Evolutionary conservation across 495 filamentous ascomycete species (phyloP).

Genomic region (Podospora australis): DNA sequence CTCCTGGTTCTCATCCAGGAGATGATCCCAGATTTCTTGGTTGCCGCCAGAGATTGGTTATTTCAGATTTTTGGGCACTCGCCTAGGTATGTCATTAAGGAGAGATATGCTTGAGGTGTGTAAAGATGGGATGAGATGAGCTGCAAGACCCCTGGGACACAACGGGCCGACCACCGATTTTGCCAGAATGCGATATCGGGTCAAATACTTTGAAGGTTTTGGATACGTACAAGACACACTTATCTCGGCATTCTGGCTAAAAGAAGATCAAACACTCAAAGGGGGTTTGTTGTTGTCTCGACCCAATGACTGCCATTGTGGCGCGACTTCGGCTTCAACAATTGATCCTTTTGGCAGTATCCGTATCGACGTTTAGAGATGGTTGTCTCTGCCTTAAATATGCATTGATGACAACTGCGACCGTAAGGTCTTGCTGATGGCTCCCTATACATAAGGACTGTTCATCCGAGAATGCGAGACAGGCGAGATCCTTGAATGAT

Average conservation of each 20-base stretch:
- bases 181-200: conserved; percentile 32
- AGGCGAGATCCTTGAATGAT: conserved; percentile 4
- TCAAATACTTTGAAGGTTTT: conserved; percentile 10
- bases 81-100: not conserved
- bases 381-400: not conserved
- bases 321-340: no score
- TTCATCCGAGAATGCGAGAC: conserved; percentile 26
- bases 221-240: conserved; percentile 12
- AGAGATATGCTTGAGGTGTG: not conserved
- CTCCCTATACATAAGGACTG: conserved; percentile 16
- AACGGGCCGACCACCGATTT: conserved; percentile 43
- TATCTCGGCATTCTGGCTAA: conserved; percentile 39
- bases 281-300: conserved; percentile 9
- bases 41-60: not conserved
- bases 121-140: not conserved
- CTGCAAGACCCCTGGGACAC: conserved; percentile 13
- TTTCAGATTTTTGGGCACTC: not conserved
- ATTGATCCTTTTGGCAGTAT: no score
- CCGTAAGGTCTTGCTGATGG: not conserved
- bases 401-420: not conserved
- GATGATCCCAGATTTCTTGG: no score
- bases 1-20: no score
- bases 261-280: conserved; percentile 39
- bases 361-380: no score
- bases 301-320: conserved; percentile 11